These are phyloP conservation scores for Monosporascus sp. DNA, from an alignment of 2,329 filamentous ascomycete genomes.

Conservation along the genomic window DNA sequence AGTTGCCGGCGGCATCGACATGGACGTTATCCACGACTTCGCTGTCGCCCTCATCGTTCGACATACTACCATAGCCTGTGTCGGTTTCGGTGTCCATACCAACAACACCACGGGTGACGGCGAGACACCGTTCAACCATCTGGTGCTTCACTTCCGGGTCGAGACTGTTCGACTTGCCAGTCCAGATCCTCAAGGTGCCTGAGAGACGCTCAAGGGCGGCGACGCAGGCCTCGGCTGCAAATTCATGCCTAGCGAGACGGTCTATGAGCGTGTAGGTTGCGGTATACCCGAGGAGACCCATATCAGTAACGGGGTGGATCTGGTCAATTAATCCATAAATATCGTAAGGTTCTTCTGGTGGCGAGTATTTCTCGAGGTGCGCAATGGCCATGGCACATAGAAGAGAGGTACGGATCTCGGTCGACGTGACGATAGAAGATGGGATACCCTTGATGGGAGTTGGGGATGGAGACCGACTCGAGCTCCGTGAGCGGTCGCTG, in stretches of 20 bases:
- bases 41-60: slow-evolving; percentile 31
- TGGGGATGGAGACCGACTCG: slow-evolving; percentile 11
- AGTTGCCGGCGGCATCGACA: not conserved
- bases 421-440: slow-evolving; percentile 35
- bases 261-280: slow-evolving; percentile 55
- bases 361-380: slow-evolving; percentile 42
- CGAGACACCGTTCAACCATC: slow-evolving; percentile 51
- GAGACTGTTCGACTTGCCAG: slow-evolving; percentile 48
- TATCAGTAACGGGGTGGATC: slow-evolving; percentile 32
- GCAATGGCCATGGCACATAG: slow-evolving; percentile 57
- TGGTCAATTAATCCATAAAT: slow-evolving; percentile 46
- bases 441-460: slow-evolving; percentile 43
- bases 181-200: slow-evolving; percentile 55
- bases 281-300: slow-evolving; percentile 55
- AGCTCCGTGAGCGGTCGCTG: slow-evolving; percentile 14
- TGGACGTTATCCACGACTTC: not conserved
- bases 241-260: slow-evolving; percentile 40
- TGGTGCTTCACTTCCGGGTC: slow-evolving; percentile 43
- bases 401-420: slow-evolving; percentile 51
- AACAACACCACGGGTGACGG: slow-evolving; percentile 49
- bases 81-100: slow-evolving; percentile 53
- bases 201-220: slow-evolving; percentile 50
- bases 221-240: slow-evolving; percentile 41
- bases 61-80: slow-evolving; percentile 54
- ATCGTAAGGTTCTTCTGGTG: slow-evolving; percentile 37